Base-by-base conservation (phyloP, 371 early-diverging fungal genomes). In the Mycotypha africana region DNA sequence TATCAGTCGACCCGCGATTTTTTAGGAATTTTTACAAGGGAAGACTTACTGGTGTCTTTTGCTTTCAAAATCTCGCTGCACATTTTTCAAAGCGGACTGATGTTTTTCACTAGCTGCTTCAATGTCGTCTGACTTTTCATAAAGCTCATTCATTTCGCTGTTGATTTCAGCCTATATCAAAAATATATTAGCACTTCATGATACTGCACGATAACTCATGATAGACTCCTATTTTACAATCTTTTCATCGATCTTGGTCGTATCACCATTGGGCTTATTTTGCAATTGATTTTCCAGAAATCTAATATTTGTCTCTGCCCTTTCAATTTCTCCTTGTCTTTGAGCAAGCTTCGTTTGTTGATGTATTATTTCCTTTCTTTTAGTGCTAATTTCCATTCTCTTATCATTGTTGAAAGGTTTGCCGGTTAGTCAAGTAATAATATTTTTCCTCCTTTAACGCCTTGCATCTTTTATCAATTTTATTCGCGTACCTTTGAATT, bases 281-380 rank as follows among this genome's bases (percentile, higher is more conserved):
- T 41, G 47, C 3, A 76, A 24, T 22, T 51, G 51, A 15, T 55
- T 58, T 60, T 82, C 74, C 3, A 79, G 37, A 8, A 53, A 50
- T 10, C 72, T 53, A n/a, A 85, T 63, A 22, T 78, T 64, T 8
- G 48, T 31, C 24, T 78, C 70, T 20, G 79, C 31, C 10, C 32
- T 44, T n/a, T 45, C 45, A 24, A 81, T 72, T 21, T 68, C 47
- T 15, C 60, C 50, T 23, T 58, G 43, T 36, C 69, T 59, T 12
- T 53, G 38, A 38, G 64, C 60, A 30, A 76, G 67, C 4, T 60
- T 69, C 17, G 55, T 53, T 33, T 33, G 5, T 9, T 33, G n/a
- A 9, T 4, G 4, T n/a, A 9, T 14, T n/a, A n/a, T 33, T 33
- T 33, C 34, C 15, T 6, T 6, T 15, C 34, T 33, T 33, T 33